Percentiles rank a stretch among this genome's conserved stretches.
phyloP scores from a whole-genome alignment of 2,329 filamentous ascomycete genomes.

The Passalora sequoiae region DNA sequence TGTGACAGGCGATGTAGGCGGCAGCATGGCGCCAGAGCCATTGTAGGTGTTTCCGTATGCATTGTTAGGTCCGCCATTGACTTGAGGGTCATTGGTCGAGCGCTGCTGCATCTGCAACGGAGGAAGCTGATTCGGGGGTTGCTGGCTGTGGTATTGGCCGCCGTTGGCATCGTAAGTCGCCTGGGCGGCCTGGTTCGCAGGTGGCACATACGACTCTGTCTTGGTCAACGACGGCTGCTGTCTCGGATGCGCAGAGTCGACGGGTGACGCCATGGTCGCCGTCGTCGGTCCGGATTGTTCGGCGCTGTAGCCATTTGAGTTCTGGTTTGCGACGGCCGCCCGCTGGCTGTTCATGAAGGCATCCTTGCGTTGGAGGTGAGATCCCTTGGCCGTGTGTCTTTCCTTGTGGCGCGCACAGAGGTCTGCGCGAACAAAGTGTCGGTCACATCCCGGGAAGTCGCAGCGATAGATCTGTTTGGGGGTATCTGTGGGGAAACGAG shows the following conservation, averaged over 20 bases:
- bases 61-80: slow-evolving; percentile 11
- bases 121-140: slow-evolving; percentile 5
- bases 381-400: slow-evolving; percentile 57
- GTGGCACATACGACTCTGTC: slow-evolving; percentile 10
- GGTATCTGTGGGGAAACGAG: slow-evolving; percentile 54
- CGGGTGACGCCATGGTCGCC: slow-evolving; percentile 21
- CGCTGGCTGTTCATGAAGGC: slow-evolving; percentile 50
- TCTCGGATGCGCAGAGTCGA: slow-evolving; percentile 17
- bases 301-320: slow-evolving; percentile 3
- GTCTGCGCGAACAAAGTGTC: slow-evolving; percentile 89
- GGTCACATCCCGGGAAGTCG: slow-evolving; percentile 83
- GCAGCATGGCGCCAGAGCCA: slow-evolving; percentile 9
- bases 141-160: slow-evolving; percentile 13
- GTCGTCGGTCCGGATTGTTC: slow-evolving; percentile 10
- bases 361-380: slow-evolving; percentile 69
- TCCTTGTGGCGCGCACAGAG: slow-evolving; percentile 65
- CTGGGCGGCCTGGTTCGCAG: slow-evolving; percentile 9
- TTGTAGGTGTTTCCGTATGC: slow-evolving; percentile 12
- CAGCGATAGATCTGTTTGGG: slow-evolving; percentile 94
- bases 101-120: slow-evolving; percentile 9
- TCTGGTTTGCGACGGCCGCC: slow-evolving; percentile 7
- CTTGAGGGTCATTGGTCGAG: slow-evolving; percentile 6
- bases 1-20: slow-evolving; percentile 12
- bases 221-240: slow-evolving; percentile 10
- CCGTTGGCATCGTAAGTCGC: slow-evolving; percentile 10